phyloP scores from a whole-genome alignment of 352 stramenopile genomes.

The Globisporangium megalacanthum region DNA sequence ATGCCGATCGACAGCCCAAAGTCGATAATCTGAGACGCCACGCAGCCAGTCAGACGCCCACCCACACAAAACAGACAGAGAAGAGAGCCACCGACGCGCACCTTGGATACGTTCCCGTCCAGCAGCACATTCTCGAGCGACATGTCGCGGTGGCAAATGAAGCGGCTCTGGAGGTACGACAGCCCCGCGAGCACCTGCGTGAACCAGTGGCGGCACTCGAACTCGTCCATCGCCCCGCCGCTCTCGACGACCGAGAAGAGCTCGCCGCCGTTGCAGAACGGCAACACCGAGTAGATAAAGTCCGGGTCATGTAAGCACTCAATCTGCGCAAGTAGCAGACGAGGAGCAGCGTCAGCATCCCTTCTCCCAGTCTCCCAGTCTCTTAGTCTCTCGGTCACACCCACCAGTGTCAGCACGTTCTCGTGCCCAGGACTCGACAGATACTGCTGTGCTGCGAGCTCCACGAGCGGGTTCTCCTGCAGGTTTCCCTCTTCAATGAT shows the following conservation, averaged over 20 bases:
- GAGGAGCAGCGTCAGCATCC: not conserved
- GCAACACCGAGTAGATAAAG: conserved; percentile 82
- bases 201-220: conserved; percentile 80
- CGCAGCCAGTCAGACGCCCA: not conserved
- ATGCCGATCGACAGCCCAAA: conserved; percentile 84
- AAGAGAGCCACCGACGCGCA: conserved; percentile 12
- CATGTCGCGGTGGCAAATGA: conserved; percentile 87
- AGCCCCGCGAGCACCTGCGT: conserved; percentile 71
- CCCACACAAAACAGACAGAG: not conserved
- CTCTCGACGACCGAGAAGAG: conserved; percentile 82
- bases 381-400: conserved; percentile 1
- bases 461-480: conserved; percentile 82
- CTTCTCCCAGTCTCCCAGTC: too few species aligned
- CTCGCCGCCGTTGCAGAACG: conserved; percentile 82
- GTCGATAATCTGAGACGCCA: conserved; percentile 65
- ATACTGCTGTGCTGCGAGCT: conserved; percentile 83
- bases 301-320: conserved; percentile 80
- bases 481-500: conserved; percentile 86
- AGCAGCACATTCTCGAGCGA: conserved; percentile 84
- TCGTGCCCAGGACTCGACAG: conserved; percentile 74
- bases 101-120: conserved; percentile 78
- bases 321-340: conserved; percentile 26
- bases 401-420: conserved; percentile 78
- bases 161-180: conserved; percentile 78
- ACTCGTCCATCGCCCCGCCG: conserved; percentile 71